Percentiles rank a stretch among this genome's conserved stretches.
Conservation (phyloP, 2,329 filamentous ascomycete species). For the Colletotrichum orbiculare region DNA sequence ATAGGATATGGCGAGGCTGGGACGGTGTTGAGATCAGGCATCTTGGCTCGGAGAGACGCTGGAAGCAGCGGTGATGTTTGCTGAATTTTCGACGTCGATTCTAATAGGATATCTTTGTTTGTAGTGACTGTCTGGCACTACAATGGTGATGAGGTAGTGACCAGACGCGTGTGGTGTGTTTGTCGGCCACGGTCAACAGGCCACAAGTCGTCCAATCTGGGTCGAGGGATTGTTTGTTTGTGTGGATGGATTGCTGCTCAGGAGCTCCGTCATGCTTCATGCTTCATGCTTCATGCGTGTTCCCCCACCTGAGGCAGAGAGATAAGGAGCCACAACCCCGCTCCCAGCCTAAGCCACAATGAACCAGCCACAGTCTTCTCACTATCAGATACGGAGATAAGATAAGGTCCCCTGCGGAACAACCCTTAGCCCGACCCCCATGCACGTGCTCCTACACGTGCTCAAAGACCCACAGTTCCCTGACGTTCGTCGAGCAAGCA, state of each 20-base stretch:
- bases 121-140: neutral
- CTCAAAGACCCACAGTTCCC: conserved; percentile 13
- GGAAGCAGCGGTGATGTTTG: conserved; percentile 2
- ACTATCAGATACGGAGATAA: too few relatives aligned
- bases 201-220: conserved; percentile 21
- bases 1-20: conserved; percentile 61
- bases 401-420: too few relatives aligned
- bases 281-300: conserved; percentile 33
- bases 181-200: conserved; percentile 19
- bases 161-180: conserved; percentile 25
- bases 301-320: conserved; percentile 6
- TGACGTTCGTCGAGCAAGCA: conserved; percentile 4
- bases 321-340: conserved; percentile 23
- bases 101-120: conserved; percentile 7
- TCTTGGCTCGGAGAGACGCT: conserved; percentile 40
- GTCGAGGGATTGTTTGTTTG: conserved; percentile 16
- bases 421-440: neutral
- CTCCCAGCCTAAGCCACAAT: neutral
- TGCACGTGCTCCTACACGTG: neutral
- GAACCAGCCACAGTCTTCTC: neutral
- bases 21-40: conserved; percentile 69
- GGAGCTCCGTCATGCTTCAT: conserved; percentile 34
- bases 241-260: conserved; percentile 16
- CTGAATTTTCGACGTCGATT: conserved; percentile 2
- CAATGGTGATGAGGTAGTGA: neutral